These are phyloP conservation scores for Verticillium albo-atrum DNA, from an alignment of 2,329 filamentous ascomycete genomes.

Conservation along the genomic window DNA sequence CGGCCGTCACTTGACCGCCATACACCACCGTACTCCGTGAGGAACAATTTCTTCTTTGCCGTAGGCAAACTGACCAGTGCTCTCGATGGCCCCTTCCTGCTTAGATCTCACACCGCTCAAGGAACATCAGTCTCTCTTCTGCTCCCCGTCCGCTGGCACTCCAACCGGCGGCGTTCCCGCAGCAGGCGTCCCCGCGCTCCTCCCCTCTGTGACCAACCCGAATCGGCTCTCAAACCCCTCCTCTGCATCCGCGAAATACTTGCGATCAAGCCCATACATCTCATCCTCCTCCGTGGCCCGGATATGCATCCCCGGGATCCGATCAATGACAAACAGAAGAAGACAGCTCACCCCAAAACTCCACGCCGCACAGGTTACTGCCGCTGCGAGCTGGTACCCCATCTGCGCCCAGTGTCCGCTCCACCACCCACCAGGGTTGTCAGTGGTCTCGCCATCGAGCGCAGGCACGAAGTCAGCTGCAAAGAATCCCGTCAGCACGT, in stretches of 20 bases:
- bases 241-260: constrained; percentile 19
- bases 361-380: constrained; percentile 49
- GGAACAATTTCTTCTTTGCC: too few species aligned
- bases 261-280: constrained; percentile 43
- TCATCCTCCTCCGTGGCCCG: constrained; percentile 52
- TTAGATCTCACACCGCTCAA: too few species aligned
- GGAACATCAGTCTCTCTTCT: not conserved
- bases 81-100: too few species aligned
- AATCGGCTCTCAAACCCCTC: not conserved
- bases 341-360: constrained; percentile 48
- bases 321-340: constrained; percentile 51
- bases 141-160: not conserved
- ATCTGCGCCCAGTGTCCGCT: constrained; percentile 50
- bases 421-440: constrained; percentile 44
- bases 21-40: too few species aligned
- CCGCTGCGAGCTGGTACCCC: constrained; percentile 52
- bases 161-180: not conserved
- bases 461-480: constrained; percentile 43
- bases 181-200: not conserved
- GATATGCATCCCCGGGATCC: constrained; percentile 52
- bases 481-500: constrained; percentile 54
- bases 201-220: not conserved
- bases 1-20: too few species aligned
- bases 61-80: too few species aligned
- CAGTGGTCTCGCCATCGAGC: constrained; percentile 43